A percentile compares a stretch with the other conserved stretches of the same genome.
Conservation (phyloP, 75 land plant species). For the Pseudotsuga menziesii region DNA sequence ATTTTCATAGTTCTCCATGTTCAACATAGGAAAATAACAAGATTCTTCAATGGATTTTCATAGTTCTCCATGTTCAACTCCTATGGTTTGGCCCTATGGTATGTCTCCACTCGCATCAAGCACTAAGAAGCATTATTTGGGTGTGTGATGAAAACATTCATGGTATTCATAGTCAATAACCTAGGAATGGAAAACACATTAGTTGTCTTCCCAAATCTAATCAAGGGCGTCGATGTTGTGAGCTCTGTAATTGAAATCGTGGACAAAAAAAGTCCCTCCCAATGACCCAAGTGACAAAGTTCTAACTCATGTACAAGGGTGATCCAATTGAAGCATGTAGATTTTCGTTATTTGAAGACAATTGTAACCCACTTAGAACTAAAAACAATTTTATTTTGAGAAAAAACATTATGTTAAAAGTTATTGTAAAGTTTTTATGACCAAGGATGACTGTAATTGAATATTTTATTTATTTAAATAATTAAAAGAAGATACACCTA, state of each 20-base stretch:
- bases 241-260: conserved; percentile 78
- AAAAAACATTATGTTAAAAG: no score
- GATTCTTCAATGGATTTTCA: conserved; percentile 70
- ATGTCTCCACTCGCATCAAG: conserved; percentile 74
- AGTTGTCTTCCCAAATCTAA: conserved; percentile 76
- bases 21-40: conserved; percentile 89
- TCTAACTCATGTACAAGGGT: conserved; percentile 40
- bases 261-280: conserved; percentile 35
- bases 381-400: no score
- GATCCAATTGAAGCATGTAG: conserved; percentile 51
- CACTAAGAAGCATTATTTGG: conserved; percentile 65
- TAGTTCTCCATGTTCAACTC: conserved; percentile 82
- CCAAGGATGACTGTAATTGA: no score
- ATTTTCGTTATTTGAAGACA: no score
- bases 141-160: conserved; percentile 83
- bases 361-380: no score
- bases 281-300: conserved; percentile 38
- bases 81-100: conserved; percentile 88
- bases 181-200: conserved; percentile 89
- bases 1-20: no score
- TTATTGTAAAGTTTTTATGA: no score
- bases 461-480: no score
- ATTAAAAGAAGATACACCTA: no score
- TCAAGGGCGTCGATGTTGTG: conserved; percentile 75
- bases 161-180: conserved; percentile 86